Conservation (phyloP, 495 filamentous ascomycete genomes). For the Staphylotrichum tortipilum region DNA sequence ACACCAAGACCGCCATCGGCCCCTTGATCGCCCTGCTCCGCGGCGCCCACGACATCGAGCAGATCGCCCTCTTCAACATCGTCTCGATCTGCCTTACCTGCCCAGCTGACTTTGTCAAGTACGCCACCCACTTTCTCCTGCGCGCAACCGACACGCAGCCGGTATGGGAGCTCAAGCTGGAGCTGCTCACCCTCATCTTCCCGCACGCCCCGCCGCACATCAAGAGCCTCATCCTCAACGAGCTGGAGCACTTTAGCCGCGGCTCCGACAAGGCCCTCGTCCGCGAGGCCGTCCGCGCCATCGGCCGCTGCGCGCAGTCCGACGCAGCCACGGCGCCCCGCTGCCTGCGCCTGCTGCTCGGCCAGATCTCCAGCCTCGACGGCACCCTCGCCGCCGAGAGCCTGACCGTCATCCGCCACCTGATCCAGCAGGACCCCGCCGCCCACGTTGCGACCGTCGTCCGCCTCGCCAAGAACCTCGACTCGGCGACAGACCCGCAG, state of each 20-base stretch:
- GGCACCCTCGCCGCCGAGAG: slow-evolving; percentile 83
- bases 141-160: slow-evolving; percentile 71
- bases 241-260: slow-evolving; percentile 85
- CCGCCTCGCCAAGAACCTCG: slow-evolving; percentile 82
- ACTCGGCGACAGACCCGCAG: slow-evolving; percentile 70
- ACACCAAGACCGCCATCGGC: slow-evolving; percentile 63
- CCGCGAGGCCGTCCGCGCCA: slow-evolving; percentile 78
- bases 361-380: slow-evolving; percentile 75
- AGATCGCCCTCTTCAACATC: slow-evolving; percentile 86
- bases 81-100: slow-evolving; percentile 70
- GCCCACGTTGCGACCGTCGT: slow-evolving; percentile 73
- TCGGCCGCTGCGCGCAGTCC: slow-evolving; percentile 83
- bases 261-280: slow-evolving; percentile 68
- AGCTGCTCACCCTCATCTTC: slow-evolving; percentile 82
- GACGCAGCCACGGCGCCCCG: slow-evolving; percentile 59
- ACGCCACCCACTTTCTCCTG: slow-evolving; percentile 80
- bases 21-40: slow-evolving; percentile 80
- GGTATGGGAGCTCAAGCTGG: slow-evolving; percentile 84
- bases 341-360: slow-evolving; percentile 72
- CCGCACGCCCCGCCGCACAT: slow-evolving; percentile 65
- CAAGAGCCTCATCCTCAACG: slow-evolving; percentile 78
- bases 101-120: slow-evolving; percentile 70
- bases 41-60: slow-evolving; percentile 74
- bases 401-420: slow-evolving; percentile 84
- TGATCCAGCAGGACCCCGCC: slow-evolving; percentile 82